Percentiles rank a stretch among this genome's conserved stretches.
These are phyloP conservation scores for Scutellaria galericulata DNA, from an alignment of 257 asterid genomes.

Conservation along the genomic window DNA sequence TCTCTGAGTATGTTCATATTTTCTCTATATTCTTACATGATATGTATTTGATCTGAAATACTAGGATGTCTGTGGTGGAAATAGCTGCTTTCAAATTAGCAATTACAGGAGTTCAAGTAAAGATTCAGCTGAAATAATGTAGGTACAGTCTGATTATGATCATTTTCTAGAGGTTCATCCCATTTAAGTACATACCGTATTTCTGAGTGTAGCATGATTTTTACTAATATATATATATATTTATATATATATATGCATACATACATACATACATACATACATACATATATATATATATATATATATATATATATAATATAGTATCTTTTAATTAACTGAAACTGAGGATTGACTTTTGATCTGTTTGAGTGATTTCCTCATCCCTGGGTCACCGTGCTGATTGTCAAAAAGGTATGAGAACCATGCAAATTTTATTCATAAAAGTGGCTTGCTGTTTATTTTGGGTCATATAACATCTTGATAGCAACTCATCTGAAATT, in stretches of 20 bases:
- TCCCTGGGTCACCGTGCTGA: constrained; percentile 7
- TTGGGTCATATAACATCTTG: constrained; percentile 7
- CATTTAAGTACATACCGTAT: constrained; percentile 19
- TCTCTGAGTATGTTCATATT: background rate
- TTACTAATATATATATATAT: background rate
- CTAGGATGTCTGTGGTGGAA: constrained; percentile 81
- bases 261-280: too few species aligned
- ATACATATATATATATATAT: too few species aligned
- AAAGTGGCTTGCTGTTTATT: background rate
- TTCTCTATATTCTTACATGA: constrained; percentile 15
- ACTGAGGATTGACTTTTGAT: constrained; percentile 10
- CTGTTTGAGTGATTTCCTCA: background rate
- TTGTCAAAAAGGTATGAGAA: background rate
- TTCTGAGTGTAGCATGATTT: background rate
- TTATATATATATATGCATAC: too few species aligned
- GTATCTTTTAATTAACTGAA: background rate
- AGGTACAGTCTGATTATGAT: constrained; percentile 41
- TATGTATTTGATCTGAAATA: constrained; percentile 31
- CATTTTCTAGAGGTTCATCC: constrained; percentile 25
- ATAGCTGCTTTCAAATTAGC: constrained; percentile 77
- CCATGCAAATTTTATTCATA: background rate
- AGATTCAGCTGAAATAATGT: constrained; percentile 80
- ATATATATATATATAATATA: background rate
- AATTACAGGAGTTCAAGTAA: constrained; percentile 58
- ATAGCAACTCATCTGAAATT: background rate